Percentiles rank a stretch among this genome's conserved stretches.
Conservation (phyloP, 2,329 filamentous ascomycete genomes). For the Aspergillus novoparasiticus region DNA sequence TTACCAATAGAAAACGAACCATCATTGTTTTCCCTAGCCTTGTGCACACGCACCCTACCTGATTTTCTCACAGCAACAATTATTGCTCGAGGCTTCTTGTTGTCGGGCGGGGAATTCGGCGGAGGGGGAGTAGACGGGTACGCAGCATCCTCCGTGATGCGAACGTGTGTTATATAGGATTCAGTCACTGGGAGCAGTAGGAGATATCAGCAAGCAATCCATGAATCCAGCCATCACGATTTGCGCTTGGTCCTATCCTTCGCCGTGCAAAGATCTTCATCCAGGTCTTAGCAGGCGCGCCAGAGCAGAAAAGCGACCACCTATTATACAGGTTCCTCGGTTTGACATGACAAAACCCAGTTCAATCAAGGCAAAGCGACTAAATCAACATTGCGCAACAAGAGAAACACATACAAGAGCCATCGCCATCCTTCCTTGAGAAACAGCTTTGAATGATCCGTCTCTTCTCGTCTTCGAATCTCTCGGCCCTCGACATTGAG, state of each 20-base stretch:
- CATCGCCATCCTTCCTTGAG: constrained; percentile 82
- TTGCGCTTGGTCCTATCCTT: background rate
- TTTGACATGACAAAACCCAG: background rate
- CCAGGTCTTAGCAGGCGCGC: background rate
- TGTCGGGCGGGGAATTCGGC: constrained; percentile 69
- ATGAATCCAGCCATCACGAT: background rate
- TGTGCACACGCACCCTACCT: constrained; percentile 91
- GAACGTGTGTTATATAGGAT: constrained; percentile 97
- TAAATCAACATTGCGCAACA: constrained; percentile 9
- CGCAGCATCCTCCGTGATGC: constrained; percentile 81
- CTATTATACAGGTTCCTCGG: background rate
- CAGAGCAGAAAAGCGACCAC: background rate
- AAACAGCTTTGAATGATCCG: constrained; percentile 96
- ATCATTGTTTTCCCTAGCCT: constrained; percentile 92
- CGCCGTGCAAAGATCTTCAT: background rate
- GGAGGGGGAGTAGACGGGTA: constrained; percentile 85
- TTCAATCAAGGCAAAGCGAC: constrained; percentile 14
- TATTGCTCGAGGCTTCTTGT: constrained; percentile 87
- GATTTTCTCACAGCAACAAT: constrained; percentile 92
- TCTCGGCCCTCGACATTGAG: constrained; percentile 64
- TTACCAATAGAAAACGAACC: constrained; percentile 97
- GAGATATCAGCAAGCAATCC: constrained; percentile 21
- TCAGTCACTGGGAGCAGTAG: constrained; percentile 65
- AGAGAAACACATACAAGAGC: constrained; percentile 66
- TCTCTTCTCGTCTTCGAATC: constrained; percentile 94